Base-by-base conservation (phyloP, 371 early-diverging fungal genomes). In the Mortierella sp. region DNA sequence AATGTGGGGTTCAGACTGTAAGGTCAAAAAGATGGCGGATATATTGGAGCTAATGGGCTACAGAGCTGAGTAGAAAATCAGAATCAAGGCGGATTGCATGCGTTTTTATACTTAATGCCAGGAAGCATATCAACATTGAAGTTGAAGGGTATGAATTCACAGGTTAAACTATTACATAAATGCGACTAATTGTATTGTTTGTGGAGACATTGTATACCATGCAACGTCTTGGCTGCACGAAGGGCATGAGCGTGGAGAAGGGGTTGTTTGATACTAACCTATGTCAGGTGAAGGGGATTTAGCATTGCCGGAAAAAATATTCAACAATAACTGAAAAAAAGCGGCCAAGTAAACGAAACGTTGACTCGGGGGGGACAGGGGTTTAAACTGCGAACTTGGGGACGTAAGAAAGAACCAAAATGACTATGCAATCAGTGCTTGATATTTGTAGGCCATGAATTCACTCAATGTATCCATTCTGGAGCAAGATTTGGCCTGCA, bases 131-230 rank as follows among this genome's bases (percentile, higher is more conserved):
- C 28, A 10, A 28, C 11, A 47, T 16, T 19, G 47, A 4, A 47
- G 4, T 11, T 19, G 47, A 47, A 11, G 19, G 47, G 4, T 19
- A n/a, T 19, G 52, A 7, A 21, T 22, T 52, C 52, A 8, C 28
- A 55, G 55, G 55, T 32, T 55, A 52, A 52, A 52, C 28, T 55
- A 55, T 55, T 55, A 55, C 55, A 55, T 28, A 19, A 15, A 21
- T 19, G 5, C n/a, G n/a, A 55, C 21, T 21, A 16, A 8, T 50
- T 50, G 19, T 50, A n/a, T 55, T 55, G 55, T 55, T 55, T 55
- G 55, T 55, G 28, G 55, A 28, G 22, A 2, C 10, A 28, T 22
- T 32, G 28, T 55, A 55, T 55, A 9, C 28, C 10, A 55, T 8
- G 13, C 19, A 28, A 55, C 16, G 11, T 32, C 55, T 32, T 22